These are phyloP conservation scores for Picochlorum costavermella DNA, from an alignment of 139 green algal genomes.

Conservation along the genomic window DNA sequence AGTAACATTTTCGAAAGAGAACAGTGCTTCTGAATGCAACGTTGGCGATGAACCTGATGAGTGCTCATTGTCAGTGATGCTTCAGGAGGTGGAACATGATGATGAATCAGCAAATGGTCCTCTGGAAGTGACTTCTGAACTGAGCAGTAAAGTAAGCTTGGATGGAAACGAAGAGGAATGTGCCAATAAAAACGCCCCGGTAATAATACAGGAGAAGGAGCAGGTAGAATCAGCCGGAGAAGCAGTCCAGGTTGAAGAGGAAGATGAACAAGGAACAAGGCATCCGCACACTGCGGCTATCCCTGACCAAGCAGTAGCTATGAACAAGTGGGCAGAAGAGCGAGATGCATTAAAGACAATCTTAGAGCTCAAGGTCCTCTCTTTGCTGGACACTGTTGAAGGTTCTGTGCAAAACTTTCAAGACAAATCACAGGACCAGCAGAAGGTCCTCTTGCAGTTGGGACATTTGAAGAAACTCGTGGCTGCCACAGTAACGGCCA, in stretches of 20 bases:
- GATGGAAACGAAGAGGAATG: not conserved
- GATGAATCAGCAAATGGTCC: not conserved
- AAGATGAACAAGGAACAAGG: not conserved
- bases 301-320: too few species aligned
- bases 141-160: not conserved
- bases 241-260: not conserved
- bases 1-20: not conserved
- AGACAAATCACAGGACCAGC: not conserved
- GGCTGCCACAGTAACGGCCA: not conserved
- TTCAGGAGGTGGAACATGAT: not conserved
- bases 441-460: not conserved
- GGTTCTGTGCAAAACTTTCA: not conserved
- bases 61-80: not conserved
- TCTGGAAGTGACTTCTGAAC: slow-evolving; percentile 1
- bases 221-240: not conserved
- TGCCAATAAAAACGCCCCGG: not conserved
- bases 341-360: slow-evolving; percentile 2
- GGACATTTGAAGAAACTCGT: not conserved
- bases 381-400: not conserved
- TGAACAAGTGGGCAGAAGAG: not conserved
- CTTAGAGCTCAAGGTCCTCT: not conserved
- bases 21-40: not conserved
- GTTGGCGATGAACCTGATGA: not conserved
- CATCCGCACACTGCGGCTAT: too few species aligned
- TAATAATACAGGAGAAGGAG: not conserved